Conservation (phyloP, 75 land plant genomes). For the Sequoia sempervirens region DNA sequence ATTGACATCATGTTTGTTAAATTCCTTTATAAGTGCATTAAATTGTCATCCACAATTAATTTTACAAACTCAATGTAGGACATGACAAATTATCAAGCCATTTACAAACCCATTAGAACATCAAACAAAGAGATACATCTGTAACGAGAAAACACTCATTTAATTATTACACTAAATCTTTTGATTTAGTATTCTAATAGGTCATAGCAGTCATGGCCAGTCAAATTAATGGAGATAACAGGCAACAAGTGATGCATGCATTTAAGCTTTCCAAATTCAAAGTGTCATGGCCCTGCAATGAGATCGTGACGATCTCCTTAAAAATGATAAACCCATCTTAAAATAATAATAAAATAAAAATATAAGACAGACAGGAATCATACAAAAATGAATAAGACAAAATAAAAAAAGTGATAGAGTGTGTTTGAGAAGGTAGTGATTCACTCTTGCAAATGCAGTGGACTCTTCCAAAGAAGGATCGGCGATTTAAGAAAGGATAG, state of each 20-base stretch:
- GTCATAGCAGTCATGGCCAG: not conserved
- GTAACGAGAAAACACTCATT: not conserved
- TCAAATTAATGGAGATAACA: not conserved
- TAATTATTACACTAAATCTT: not conserved
- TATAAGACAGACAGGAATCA: too few relatives aligned
- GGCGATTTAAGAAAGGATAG: too few relatives aligned
- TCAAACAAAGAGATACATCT: not conserved
- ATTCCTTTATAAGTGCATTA: not conserved
- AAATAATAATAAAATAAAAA: too few relatives aligned
- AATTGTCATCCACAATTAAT: too few relatives aligned
- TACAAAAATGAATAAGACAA: too few relatives aligned
- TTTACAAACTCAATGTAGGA: not conserved
- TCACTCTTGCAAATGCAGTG: too few relatives aligned
- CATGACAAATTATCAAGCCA: not conserved
- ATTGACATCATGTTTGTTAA: not conserved
- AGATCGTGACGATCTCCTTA: too few relatives aligned
- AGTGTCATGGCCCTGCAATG: too few relatives aligned
- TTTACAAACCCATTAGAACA: not conserved
- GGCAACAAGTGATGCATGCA: not conserved
- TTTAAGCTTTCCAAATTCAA: not conserved
- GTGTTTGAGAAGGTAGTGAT: too few relatives aligned
- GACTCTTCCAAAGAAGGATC: too few relatives aligned
- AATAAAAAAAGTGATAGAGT: too few relatives aligned
- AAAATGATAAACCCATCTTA: too few relatives aligned
- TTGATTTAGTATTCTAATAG: not conserved